Evolutionary conservation across 306 rosid species (phyloP).

Genomic region (Cyamopsis tetragonoloba): DNA sequence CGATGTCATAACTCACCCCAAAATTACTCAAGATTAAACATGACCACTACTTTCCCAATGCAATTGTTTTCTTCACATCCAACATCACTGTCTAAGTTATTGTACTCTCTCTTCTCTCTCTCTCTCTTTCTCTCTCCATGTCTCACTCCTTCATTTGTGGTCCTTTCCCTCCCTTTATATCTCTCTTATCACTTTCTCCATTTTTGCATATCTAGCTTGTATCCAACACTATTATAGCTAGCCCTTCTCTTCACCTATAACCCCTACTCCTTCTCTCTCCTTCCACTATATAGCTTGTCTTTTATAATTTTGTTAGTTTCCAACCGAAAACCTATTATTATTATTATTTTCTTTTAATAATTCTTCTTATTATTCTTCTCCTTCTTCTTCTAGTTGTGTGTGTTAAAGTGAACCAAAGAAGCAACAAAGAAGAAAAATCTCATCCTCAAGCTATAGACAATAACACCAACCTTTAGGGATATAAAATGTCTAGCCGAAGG

Average conservation of each 20-base stretch:
- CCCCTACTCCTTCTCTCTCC: neutral
- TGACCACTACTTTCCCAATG: constrained; percentile 60
- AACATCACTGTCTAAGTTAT: constrained; percentile 59
- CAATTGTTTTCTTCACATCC: constrained; percentile 71
- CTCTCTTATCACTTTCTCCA: constrained; percentile 64
- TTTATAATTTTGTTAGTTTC: constrained; percentile 20
- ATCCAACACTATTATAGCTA: constrained; percentile 19
- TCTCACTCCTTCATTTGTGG: constrained; percentile 49
- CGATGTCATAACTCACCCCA: too few relatives aligned
- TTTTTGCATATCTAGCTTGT: constrained; percentile 38
- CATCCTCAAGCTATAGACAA: neutral
- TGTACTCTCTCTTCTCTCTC: constrained; percentile 38
- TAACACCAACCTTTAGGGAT: neutral
- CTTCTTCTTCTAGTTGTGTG: neutral
- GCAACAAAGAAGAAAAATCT: too few relatives aligned
- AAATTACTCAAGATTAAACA: too few relatives aligned
- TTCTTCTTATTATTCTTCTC: neutral
- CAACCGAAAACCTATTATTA: constrained; percentile 7
- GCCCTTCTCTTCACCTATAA: neutral
- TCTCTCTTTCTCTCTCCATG: neutral
- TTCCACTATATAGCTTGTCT: constrained; percentile 13
- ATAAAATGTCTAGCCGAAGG: constrained; percentile 81
- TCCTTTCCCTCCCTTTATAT: constrained; percentile 62
- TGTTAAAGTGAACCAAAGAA: constrained; percentile 1
- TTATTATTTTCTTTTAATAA: neutral